Base-by-base conservation (phyloP, 805 yeast species). In the Metschnikowia arizonensis region DNA sequence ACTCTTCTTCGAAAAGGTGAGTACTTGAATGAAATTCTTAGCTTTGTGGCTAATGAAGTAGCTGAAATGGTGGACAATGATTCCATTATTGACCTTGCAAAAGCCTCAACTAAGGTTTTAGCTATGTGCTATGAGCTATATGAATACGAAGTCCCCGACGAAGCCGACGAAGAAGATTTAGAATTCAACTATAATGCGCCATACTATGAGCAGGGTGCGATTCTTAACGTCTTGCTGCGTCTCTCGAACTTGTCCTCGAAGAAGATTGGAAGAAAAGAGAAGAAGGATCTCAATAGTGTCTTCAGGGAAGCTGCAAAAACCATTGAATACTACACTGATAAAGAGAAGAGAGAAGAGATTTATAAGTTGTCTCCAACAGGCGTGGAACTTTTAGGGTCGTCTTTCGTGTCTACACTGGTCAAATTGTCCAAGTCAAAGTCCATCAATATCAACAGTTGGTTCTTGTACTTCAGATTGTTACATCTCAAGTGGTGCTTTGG, bases 181-280 rank as follows among this genome's bases (percentile, higher is more conserved):
- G 78, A 74, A 14, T 74, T 62, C 48, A 69, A 72, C 49, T 67
- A 68, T 14, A 67, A 72, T 48, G 61, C 72, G 1, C 85, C 85
- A 2, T 79, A 77, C 58, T 65, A 69, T 44, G 83, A 81, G 50
- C 74, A 72, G 26, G 80, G 73, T 40, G 75, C 74, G 21, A 55
- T 81, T 8, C 59, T 66, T 25, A 56, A 61, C 17, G 66, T 66
- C 3, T 59, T 78, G 25, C 65, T 67, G 21, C 63, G 70, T 29
- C 64, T 82, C 34, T 64, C 77, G 1, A 74, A 71, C 34, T 73
- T 77, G 18, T 77, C 85, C 0, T 68, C 82, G 4, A 81, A 81
- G 47, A 77, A 72, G 42, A 58, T 81, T 3, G 76, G 83, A 23
- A 83, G 83, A 53, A 79, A 77, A 56, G 86, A 81, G 49, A 82